Base-by-base conservation (phyloP, 306 rosid genomes). In the Clitoria ternatea region DNA sequence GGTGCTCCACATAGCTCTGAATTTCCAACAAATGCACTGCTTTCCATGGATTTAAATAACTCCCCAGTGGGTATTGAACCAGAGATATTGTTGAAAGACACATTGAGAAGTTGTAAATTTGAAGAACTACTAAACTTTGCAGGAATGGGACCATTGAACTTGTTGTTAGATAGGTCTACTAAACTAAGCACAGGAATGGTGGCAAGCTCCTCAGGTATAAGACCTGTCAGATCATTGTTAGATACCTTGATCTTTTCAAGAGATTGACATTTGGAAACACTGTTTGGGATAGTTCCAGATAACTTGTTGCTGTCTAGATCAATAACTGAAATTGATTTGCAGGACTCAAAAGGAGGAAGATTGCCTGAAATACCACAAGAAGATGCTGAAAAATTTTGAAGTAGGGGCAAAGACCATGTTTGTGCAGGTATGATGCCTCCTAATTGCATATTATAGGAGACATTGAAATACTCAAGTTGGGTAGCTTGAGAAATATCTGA, bases 1-100 rank as follows among this genome's bases (percentile, higher is more conserved):
- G 98, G 98, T 45, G 55, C 86, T 78, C 98, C 98, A 70, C 98
- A 94, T 37, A 94, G 94, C 80, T 84, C 80, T 14, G 92, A 76
- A 77, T 94, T 94, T 54, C 97, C 98, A 26, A 48, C 47, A 75
- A 94, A 89, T 13, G 97, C 89, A 49, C 89, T 89, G 35, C 73
- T 74, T 22, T 42, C 90, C 96, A 90, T 87, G 23, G 27, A 70
- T 55, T 65, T 68, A 70, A 90, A 86, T 50, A 62, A 22, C 66
- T 80, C 74, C 10, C 81, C 79, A 6, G 78, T 30, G n/a, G 98
- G 98, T 72, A 94, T 89, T 37, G 90, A 87, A 27, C 98, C 98
- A 0, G 98, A 85, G 40, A 94, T 81, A 32, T 89, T 72, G 70
- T 94, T 94, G 86, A 81, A 90, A 32, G 98, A 94, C 79, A 94